These are phyloP conservation scores for Hemisphaericaspora lyxosophila DNA, from an alignment of 1,139 yeast species.

Conservation along the genomic window DNA sequence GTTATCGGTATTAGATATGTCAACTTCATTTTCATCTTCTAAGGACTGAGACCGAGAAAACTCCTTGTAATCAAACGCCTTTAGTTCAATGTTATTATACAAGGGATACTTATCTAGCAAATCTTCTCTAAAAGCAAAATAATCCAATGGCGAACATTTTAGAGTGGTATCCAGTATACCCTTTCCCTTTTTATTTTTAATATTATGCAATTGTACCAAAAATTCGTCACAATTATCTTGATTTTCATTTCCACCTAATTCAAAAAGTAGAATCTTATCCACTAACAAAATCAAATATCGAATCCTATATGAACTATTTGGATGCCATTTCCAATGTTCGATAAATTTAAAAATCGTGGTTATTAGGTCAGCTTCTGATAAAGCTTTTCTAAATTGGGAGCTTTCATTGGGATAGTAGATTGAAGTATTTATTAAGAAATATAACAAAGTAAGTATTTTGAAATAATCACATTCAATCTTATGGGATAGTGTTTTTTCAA, in stretches of 20 bases:
- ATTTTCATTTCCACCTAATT: constrained; percentile 59
- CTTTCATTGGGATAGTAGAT: constrained; percentile 19
- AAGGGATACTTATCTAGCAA: constrained; percentile 74
- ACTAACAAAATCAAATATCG: constrained; percentile 58
- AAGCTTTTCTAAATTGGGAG: constrained; percentile 16
- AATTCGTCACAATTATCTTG: constrained; percentile 50
- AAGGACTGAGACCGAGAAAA: constrained; percentile 12
- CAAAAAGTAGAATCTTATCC: constrained; percentile 59
- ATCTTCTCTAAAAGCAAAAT: constrained; percentile 75
- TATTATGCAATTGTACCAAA: constrained; percentile 42
- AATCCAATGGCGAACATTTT: constrained; percentile 74
- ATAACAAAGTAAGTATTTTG: constrained; percentile 52
- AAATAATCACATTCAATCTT: constrained; percentile 24
- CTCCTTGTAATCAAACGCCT: constrained; percentile 20
- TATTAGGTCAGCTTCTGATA: constrained; percentile 38
- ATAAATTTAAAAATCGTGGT: constrained; percentile 49
- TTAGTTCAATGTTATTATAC: constrained; percentile 28
- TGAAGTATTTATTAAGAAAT: constrained; percentile 42
- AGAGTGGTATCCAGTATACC: constrained; percentile 25
- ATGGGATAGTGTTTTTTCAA: constrained; percentile 3
- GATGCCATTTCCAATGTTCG: constrained; percentile 68
- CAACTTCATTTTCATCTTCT: constrained; percentile 3
- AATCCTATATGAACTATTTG: constrained; percentile 25
- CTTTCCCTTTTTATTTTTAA: constrained; percentile 32
- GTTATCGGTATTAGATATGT: constrained; percentile 4